phyloP scores from a whole-genome alignment of 331 rosid genomes.

The Malus hybrid region DNA sequence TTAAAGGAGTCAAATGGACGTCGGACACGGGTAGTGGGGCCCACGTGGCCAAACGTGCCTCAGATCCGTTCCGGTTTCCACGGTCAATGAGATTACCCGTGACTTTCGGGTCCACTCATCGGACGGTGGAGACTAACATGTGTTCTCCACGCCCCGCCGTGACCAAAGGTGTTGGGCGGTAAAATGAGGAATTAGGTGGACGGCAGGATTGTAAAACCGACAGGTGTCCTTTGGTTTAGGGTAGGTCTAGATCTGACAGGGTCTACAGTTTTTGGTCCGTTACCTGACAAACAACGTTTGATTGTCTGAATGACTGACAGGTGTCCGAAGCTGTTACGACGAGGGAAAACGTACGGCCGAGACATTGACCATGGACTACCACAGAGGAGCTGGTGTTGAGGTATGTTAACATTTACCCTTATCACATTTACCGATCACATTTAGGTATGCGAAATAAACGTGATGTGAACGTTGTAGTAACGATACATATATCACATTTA shows the following conservation, averaged over 20 bases:
- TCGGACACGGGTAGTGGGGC: conserved; percentile 9
- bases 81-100: conserved; percentile 24
- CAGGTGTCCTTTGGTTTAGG: not conserved
- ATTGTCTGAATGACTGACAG: conserved; percentile 34
- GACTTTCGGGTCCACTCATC: conserved; percentile 33
- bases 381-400: conserved; percentile 58
- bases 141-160: not conserved
- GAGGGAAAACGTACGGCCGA: conserved; percentile 46
- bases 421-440: no score
- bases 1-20: not conserved
- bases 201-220: not conserved
- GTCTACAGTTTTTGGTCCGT: not conserved
- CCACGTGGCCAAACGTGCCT: not conserved
- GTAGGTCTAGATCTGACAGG: not conserved
- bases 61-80: conserved; percentile 9
- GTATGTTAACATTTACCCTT: conserved; percentile 2
- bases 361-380: conserved; percentile 42
- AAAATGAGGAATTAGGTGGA: not conserved
- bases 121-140: conserved; percentile 1
- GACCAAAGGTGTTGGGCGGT: not conserved
- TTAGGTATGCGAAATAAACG: no score
- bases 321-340: conserved; percentile 87
- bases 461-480: no score
- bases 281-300: conserved; percentile 5
- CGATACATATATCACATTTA: no score